Base-by-base conservation (phyloP, 768 basidiomycete species). In the Chalciporus sphaerocephalus region DNA sequence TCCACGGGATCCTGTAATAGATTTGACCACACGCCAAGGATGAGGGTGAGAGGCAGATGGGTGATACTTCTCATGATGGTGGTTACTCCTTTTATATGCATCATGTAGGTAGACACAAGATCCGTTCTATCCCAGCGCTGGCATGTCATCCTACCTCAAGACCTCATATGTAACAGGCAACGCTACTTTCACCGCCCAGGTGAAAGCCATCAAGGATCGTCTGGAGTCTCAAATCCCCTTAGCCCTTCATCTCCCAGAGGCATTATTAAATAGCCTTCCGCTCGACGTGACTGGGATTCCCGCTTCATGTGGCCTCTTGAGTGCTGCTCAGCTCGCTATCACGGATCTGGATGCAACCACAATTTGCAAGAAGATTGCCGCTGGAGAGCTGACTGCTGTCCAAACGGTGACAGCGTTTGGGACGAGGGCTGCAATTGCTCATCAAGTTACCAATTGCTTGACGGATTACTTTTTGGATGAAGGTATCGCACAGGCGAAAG, bases 401-500 rank as follows among this genome's bases (percentile, higher is more conserved):
- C 64, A 67, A 15, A 71, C 71, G 18, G 64, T 67, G 5, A 59
- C 55, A 12, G 75, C 76, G 2, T 77, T 72, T 47, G 69, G 58
- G 42, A 76, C 76, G 56, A 64, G 79, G n/a, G 76, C 78, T 9
- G 69, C 71, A 13, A 69, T 80, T 40, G 78, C 76, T 4, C 76
- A 80, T 33, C 76, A 76, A 47, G 52, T 78, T 22, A 54, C 60
- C 4, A 52, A 56, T 35, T 74, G 70, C 46, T 43, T 75, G 10
- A 68, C 68, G 30, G 72, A 73, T 47, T 66, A 74, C 46, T 75
- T 75, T 57, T 61, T 76, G 34, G 74, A 75, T 2, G 69, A 71
- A 45, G 71, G 57, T 0, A 56, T 72, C 28, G 55, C 50, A 40
- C 64, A 59, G 35, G 76, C 75, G 12, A 56, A 60, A 37, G 66